phyloP scores from a whole-genome alignment of 345 rosid genomes.

The Cardiospermum halicacabum region DNA sequence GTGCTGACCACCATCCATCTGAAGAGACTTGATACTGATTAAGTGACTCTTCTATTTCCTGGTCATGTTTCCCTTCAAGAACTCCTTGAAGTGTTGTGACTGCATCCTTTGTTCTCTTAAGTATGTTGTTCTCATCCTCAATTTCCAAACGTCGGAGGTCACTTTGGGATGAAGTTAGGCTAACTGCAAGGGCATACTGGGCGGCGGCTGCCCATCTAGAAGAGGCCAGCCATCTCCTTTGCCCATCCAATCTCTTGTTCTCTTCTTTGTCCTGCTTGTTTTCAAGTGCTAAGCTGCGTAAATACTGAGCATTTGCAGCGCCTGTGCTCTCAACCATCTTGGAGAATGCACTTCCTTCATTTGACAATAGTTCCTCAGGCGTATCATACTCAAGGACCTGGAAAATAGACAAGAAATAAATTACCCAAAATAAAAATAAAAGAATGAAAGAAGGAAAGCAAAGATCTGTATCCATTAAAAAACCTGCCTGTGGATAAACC shows the following conservation, averaged over 20 bases:
- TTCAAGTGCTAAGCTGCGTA: constrained; percentile 65
- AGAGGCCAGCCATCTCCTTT: constrained; percentile 67
- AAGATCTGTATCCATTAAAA: neutral
- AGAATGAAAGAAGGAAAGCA: neutral
- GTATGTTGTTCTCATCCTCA: constrained; percentile 48
- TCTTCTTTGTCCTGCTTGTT: constrained; percentile 33
- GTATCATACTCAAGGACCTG: constrained; percentile 86
- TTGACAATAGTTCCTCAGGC: constrained; percentile 71
- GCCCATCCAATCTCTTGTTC: constrained; percentile 54
- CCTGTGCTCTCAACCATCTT: constrained; percentile 98
- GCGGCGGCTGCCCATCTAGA: constrained; percentile 89
- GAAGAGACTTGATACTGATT: constrained; percentile 41
- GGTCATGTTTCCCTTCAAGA: constrained; percentile 74
- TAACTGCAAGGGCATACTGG: constrained; percentile 60
- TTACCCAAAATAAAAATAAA: constrained; percentile 9
- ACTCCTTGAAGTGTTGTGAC: constrained; percentile 67
- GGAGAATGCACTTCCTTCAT: constrained; percentile 77
- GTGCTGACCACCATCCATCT: constrained; percentile 90
- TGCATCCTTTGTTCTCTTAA: constrained; percentile 74
- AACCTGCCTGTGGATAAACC: neutral
- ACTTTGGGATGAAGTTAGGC: constrained; percentile 67
- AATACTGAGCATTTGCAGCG: constrained; percentile 87
- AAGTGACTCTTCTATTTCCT: constrained; percentile 51
- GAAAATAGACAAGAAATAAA: constrained; percentile 2
- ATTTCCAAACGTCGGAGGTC: constrained; percentile 55